Conservation (phyloP, 2,329 filamentous ascomycete species). For the Trichoderma sp. region DNA sequence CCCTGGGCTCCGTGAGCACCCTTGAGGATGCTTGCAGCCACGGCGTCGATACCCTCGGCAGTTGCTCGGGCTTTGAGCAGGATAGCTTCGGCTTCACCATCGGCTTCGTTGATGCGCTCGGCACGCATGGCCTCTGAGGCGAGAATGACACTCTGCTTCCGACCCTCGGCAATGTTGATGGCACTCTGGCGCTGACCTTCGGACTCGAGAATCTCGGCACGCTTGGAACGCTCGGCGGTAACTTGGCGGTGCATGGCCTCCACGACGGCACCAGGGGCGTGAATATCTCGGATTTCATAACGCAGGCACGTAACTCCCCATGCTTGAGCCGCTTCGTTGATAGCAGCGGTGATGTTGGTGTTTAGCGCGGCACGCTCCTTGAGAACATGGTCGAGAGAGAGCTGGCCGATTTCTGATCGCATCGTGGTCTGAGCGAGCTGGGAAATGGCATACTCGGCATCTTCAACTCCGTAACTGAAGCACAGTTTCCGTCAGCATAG, state of each 20-base stretch:
- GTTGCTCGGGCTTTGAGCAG: slow-evolving; percentile 82
- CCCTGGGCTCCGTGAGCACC: slow-evolving; percentile 76
- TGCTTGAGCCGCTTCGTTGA: slow-evolving; percentile 95
- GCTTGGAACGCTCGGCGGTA: slow-evolving; percentile 94
- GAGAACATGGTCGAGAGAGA: slow-evolving; percentile 93
- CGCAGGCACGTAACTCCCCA: slow-evolving; percentile 96
- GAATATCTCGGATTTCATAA: slow-evolving; percentile 98
- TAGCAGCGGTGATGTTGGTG: slow-evolving; percentile 96
- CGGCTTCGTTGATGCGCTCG: slow-evolving; percentile 90
- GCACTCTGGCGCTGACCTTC: slow-evolving; percentile 96
- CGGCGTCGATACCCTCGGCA: slow-evolving; percentile 82
- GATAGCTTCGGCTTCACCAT: slow-evolving; percentile 93
- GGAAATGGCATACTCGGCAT: slow-evolving; percentile 97
- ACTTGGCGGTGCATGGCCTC: slow-evolving; percentile 98
- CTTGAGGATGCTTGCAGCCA: slow-evolving; percentile 72
- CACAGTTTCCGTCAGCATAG: neutral
- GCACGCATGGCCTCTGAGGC: slow-evolving; percentile 88
- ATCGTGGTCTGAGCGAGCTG: slow-evolving; percentile 98
- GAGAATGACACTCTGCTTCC: slow-evolving; percentile 95
- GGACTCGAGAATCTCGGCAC: slow-evolving; percentile 94
- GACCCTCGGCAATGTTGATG: slow-evolving; percentile 98
- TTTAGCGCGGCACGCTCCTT: slow-evolving; percentile 97
- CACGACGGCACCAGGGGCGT: slow-evolving; percentile 89
- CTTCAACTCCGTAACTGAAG: slow-evolving; percentile 89
- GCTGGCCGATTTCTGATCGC: slow-evolving; percentile 96